A percentile compares a stretch with the other conserved stretches of the same genome.
Conservation (phyloP, 2,329 filamentous ascomycete species). For the Clonostachys solani region DNA sequence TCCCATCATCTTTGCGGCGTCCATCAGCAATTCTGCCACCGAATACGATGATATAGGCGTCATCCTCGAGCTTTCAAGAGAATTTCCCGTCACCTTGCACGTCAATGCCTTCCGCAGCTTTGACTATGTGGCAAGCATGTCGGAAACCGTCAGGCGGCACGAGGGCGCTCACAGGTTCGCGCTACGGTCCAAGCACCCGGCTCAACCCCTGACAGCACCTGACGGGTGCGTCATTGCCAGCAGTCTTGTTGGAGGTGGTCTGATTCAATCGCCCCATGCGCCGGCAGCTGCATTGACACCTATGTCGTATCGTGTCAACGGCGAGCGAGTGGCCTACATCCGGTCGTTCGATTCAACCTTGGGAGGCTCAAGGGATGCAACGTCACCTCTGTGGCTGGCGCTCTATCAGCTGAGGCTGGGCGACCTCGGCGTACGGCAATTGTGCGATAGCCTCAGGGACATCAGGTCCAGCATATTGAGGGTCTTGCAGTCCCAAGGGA, state of each 20-base stretch:
- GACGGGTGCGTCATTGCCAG: neutral
- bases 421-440: no score
- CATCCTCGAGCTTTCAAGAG: no score
- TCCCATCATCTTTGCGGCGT: no score
- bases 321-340: neutral
- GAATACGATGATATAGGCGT: no score
- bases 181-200: neutral
- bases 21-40: no score
- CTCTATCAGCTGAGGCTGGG: no score
- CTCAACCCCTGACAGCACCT: neutral
- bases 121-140: neutral
- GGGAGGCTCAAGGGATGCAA: constrained; percentile 1
- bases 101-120: neutral
- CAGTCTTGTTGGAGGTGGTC: neutral
- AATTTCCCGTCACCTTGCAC: neutral
- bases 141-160: neutral
- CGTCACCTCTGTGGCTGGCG: neutral
- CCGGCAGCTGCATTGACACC: neutral
- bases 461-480: no score
- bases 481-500: no score
- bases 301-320: neutral
- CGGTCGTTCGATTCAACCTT: constrained; percentile 1
- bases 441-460: no score
- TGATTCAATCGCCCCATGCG: neutral
- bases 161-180: neutral